Evolutionary conservation across 345 rosid species (phyloP), one percentile per base, ranked within the genome.

Genomic region (Hibiscus syriacus): DNA sequence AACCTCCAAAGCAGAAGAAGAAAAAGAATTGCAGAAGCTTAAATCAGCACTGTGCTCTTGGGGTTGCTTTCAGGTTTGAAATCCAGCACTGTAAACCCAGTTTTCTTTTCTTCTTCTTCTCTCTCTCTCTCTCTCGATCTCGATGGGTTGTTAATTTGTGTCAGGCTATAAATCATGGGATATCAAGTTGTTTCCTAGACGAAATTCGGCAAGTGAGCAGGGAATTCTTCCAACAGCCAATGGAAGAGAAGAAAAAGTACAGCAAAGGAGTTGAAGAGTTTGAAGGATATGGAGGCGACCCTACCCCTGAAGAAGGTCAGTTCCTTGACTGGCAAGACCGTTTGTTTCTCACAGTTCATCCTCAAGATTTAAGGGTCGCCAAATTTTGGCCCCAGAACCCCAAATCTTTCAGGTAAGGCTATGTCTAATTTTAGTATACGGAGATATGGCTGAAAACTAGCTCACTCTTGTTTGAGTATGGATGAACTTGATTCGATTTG

Each of bases 251-350:
- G 77, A 70, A 68, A 36, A 79, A 80, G 63, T 68, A 74, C 57
- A 62, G 75, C 3, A 83, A 80, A 70, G 84, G 80, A 72, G 74
- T 68, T 25, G 62, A 59, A 13, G 83, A 78, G 60, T n/a, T 84
- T 17, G 75, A 80, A 72, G 88, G 91, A 10, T 86, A 82, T 68
- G 87, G 88, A 6, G 87, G 59, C 17, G 88, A 86, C 74, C 84
- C 78, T 32, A 69, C 78, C 26, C 77, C 85, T 10, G 82, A 73
- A 36, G 70, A 76, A 66, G 72, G 82, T 19, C 86, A 86, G 73
- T 70, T 64, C 25, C 56, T 80, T 61, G 86, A 86, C 65, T 84
- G 88, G 88, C 77, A 78, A 36, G 87, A 82, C 70, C 82, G 85
- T 23, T 69, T 86, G 39, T 62, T 70, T 49, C 85, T 86, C 43